A percentile compares a stretch with the other conserved stretches of the same genome.
Conservation (phyloP, 2,329 filamentous ascomycete species). For the Diaporthe humulicola region DNA sequence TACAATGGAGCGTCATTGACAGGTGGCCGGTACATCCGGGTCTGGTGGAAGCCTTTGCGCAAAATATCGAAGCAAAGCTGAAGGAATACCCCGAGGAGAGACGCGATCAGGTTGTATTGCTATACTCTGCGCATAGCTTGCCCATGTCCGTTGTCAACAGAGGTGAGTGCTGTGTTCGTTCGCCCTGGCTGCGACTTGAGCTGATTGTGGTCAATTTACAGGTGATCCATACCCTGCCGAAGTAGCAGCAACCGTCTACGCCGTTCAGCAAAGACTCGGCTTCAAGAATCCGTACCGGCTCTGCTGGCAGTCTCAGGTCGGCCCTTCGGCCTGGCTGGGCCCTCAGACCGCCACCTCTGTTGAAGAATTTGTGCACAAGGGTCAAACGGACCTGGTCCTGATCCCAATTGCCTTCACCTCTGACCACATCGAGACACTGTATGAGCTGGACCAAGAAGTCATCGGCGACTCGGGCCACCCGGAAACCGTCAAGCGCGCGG, state of each 20-base stretch:
- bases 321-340: conserved; percentile 93
- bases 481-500: conserved; percentile 88
- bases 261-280: conserved; percentile 92
- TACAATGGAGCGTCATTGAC: conserved; percentile 98
- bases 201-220: conserved; percentile 52
- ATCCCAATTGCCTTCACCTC: conserved; percentile 98
- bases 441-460: conserved; percentile 93
- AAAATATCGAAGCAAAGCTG: conserved; percentile 90
- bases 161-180: conserved; percentile 60
- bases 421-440: conserved; percentile 98
- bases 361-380: conserved; percentile 88
- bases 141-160: conserved; percentile 98
- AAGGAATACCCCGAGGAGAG: conserved; percentile 86
- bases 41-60: conserved; percentile 90
- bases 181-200: neutral
- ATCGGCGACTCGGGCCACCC: conserved; percentile 86
- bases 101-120: conserved; percentile 83
- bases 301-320: conserved; percentile 98
- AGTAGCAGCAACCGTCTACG: conserved; percentile 94
- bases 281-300: conserved; percentile 93
- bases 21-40: conserved; percentile 95
- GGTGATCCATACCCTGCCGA: conserved; percentile 96
- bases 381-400: conserved; percentile 89
- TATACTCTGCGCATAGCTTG: conserved; percentile 96
- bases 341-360: conserved; percentile 93